Conservation (phyloP, 106 monocot genomes). For the Dendrobium nobile region DNA sequence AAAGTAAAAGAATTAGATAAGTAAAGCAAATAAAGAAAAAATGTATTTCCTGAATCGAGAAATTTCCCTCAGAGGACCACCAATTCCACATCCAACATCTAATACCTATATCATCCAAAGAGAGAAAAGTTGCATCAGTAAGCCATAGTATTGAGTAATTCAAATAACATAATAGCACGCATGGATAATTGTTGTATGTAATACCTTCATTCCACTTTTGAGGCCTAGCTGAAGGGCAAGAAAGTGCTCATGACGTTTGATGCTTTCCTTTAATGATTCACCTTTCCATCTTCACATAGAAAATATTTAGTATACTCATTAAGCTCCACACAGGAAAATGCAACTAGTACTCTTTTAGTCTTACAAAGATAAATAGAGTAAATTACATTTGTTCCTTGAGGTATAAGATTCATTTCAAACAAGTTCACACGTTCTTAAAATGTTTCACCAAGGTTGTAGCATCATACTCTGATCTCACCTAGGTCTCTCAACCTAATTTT, state of each 20-base stretch:
- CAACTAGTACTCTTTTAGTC: neutral
- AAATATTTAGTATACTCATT: conserved; percentile 5
- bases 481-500: neutral
- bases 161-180: neutral
- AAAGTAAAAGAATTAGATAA: neutral
- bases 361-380: neutral
- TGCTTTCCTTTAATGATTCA: conserved; percentile 92
- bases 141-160: neutral
- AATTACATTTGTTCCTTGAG: neutral
- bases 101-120: conserved; percentile 46
- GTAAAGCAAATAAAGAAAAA: conserved; percentile 3
- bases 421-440: neutral
- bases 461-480: neutral
- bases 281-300: conserved; percentile 70
- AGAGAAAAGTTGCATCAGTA: neutral
- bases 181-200: conserved; percentile 12
- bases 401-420: neutral
- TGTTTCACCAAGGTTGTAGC: neutral
- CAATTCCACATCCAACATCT: conserved; percentile 97
- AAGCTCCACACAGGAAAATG: conserved; percentile 2
- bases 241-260: conserved; percentile 95
- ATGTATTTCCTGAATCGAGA: conserved; percentile 72
- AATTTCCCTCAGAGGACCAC: conserved; percentile 90
- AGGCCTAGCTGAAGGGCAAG: conserved; percentile 91
- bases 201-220: conserved; percentile 95